These are phyloP conservation scores for Canavalia ensiformis DNA, from an alignment of 306 rosid species.

Conservation along the genomic window DNA sequence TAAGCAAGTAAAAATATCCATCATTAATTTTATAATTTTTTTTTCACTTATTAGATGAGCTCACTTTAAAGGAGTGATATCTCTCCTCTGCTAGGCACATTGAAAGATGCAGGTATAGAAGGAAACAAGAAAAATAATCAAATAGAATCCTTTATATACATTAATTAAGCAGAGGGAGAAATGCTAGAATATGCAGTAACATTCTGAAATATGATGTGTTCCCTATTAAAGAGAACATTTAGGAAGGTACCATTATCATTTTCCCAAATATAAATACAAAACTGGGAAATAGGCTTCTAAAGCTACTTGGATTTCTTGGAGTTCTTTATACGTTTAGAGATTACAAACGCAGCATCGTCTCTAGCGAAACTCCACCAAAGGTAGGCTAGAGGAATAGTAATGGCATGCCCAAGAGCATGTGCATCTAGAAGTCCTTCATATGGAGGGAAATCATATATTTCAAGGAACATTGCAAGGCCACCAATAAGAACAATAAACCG, in stretches of 20 bases:
- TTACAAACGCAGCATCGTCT: constrained; percentile 71
- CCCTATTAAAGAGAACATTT: constrained; percentile 1
- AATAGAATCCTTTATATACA: background rate
- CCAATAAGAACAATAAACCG: constrained; percentile 67
- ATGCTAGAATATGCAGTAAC: background rate
- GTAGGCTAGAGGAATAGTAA: constrained; percentile 76
- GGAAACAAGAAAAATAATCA: background rate
- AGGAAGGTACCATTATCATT: background rate
- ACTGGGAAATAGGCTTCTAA: constrained; percentile 3
- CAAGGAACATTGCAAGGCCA: constrained; percentile 69
- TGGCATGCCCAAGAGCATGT: constrained; percentile 80
- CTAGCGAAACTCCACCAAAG: constrained; percentile 86
- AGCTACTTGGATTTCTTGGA: constrained; percentile 71
- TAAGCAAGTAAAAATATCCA: no score
- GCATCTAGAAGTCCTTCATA: constrained; percentile 71
- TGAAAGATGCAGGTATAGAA: background rate
- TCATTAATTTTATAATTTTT: no score
- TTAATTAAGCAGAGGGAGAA: constrained; percentile 20
- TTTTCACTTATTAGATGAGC: no score
- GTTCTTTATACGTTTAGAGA: constrained; percentile 57
- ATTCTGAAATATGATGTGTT: background rate
- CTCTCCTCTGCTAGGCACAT: background rate
- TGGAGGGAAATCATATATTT: constrained; percentile 78
- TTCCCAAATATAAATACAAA: constrained; percentile 1
- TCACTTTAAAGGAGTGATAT: no score